Conservation (phyloP, 2,329 filamentous ascomycete species). For the Beauveria brongniartii region DNA sequence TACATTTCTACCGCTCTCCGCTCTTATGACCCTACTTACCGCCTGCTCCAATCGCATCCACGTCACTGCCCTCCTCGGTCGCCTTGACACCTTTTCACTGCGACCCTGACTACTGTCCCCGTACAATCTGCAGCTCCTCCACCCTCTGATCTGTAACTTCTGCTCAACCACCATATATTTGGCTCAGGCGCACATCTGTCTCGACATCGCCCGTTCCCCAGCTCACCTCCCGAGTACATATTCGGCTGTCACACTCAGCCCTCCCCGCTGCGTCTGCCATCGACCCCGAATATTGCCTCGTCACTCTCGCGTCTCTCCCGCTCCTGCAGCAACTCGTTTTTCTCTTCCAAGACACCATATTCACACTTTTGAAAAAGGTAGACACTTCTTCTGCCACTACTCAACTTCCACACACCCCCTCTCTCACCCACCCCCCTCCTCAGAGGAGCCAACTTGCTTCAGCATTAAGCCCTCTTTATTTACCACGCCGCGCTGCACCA, state of each 20-base stretch:
- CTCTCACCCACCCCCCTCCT: constrained; percentile 1
- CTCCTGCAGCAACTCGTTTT: not conserved
- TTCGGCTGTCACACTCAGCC: not conserved
- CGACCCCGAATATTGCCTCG: not conserved
- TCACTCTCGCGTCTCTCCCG: not conserved
- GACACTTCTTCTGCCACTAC: not conserved
- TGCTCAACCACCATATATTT: not conserved
- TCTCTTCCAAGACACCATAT: not conserved
- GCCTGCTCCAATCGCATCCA: not conserved
- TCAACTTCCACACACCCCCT: not conserved
- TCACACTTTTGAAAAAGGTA: not conserved
- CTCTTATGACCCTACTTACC: not conserved
- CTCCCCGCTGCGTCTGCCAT: not conserved
- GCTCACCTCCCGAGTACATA: not conserved
- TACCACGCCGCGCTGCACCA: constrained; percentile 6
- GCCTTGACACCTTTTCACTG: not conserved
- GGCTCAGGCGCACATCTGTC: not conserved
- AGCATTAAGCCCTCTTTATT: not conserved
- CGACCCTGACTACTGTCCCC: not conserved
- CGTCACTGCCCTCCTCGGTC: not conserved
- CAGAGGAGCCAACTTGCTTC: not conserved
- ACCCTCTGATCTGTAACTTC: not conserved
- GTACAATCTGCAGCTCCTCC: not conserved
- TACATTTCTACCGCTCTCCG: not conserved
- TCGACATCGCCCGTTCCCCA: not conserved